phyloP scores from a whole-genome alignment of 768 basidiomycete genomes.

The Psilocybe subaeruginosa region DNA sequence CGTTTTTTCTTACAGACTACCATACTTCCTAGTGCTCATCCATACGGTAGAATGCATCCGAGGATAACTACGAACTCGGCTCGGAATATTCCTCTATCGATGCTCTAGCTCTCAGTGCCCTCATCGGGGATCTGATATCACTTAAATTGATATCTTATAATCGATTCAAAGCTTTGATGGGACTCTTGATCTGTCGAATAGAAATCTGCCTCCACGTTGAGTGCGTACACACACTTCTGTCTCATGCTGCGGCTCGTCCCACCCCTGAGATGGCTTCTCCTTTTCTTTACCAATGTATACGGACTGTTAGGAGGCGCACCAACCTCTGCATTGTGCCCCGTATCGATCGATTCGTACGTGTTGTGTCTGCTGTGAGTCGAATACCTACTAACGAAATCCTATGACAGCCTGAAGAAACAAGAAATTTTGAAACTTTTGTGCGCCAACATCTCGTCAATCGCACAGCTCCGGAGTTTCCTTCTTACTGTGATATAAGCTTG shows the following conservation, averaged over 20 bases:
- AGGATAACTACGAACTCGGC: neutral
- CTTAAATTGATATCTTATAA: constrained; percentile 2
- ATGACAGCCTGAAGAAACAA: neutral
- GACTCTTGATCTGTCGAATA: neutral
- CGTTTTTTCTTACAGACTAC: neutral
- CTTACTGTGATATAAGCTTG: neutral
- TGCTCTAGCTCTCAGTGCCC: constrained; percentile 9
- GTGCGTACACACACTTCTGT: constrained; percentile 6
- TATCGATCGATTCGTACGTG: neutral
- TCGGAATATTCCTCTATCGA: neutral
- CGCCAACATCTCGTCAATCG: neutral
- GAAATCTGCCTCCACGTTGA: constrained; percentile 1
- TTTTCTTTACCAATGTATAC: constrained; percentile 2
- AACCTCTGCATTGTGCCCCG: neutral
- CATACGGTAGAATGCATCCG: neutral
- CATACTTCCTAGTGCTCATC: neutral
- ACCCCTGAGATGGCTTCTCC: neutral
- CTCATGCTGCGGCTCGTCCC: constrained; percentile 4
- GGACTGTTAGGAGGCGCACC: neutral
- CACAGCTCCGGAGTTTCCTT: neutral
- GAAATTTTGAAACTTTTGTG: neutral
- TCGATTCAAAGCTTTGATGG: neutral
- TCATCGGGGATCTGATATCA: constrained; percentile 13
- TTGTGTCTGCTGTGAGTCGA: neutral
- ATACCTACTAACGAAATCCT: neutral